A percentile compares a stretch with the other conserved stretches of the same genome.
Evolutionary conservation across 768 basidiomycete species (phyloP).

Genomic region (Termitomyces sp.): DNA sequence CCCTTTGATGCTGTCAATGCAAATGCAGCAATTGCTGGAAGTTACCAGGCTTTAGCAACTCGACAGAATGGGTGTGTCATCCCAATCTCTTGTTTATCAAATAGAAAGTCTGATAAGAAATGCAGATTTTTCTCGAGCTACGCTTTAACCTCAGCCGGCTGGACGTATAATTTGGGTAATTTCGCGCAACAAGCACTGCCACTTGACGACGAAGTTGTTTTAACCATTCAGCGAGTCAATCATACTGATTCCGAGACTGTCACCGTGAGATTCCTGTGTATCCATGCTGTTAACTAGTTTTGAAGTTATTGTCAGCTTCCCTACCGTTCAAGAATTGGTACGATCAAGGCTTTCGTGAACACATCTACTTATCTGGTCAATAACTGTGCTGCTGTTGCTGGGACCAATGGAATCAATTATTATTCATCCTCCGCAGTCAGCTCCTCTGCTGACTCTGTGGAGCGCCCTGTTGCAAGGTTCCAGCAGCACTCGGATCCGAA

Average conservation of each 20-base stretch:
- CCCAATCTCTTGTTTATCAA: neutral
- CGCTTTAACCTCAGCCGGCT: slow-evolving; percentile 27
- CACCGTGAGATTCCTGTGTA: slow-evolving; percentile 26
- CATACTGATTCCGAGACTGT: slow-evolving; percentile 35
- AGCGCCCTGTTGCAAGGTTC: slow-evolving; percentile 27
- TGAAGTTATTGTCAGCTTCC: slow-evolving; percentile 36
- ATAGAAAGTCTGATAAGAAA: neutral
- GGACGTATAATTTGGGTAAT: slow-evolving; percentile 45
- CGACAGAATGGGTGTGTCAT: slow-evolving; percentile 40
- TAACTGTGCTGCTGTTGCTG: slow-evolving; percentile 44
- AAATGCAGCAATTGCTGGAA: slow-evolving; percentile 45
- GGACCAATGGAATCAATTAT: slow-evolving; percentile 44
- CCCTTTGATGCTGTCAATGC: slow-evolving; percentile 48
- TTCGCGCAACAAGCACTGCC: slow-evolving; percentile 55
- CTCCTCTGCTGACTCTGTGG: slow-evolving; percentile 6
- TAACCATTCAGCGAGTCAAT: slow-evolving; percentile 41
- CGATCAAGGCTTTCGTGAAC: slow-evolving; percentile 43
- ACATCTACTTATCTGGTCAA: slow-evolving; percentile 41
- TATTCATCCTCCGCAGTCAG: slow-evolving; percentile 20
- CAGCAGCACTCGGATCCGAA: slow-evolving; percentile 44
- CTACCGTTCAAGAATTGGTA: slow-evolving; percentile 50
- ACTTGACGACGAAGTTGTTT: slow-evolving; percentile 39
- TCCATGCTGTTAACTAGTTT: neutral
- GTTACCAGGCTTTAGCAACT: slow-evolving; percentile 47
- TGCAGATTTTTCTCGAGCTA: slow-evolving; percentile 46